A percentile compares a stretch with the other conserved stretches of the same genome.
Conservation (phyloP, 306 rosid genomes). For the Sesbania bispinosa region DNA sequence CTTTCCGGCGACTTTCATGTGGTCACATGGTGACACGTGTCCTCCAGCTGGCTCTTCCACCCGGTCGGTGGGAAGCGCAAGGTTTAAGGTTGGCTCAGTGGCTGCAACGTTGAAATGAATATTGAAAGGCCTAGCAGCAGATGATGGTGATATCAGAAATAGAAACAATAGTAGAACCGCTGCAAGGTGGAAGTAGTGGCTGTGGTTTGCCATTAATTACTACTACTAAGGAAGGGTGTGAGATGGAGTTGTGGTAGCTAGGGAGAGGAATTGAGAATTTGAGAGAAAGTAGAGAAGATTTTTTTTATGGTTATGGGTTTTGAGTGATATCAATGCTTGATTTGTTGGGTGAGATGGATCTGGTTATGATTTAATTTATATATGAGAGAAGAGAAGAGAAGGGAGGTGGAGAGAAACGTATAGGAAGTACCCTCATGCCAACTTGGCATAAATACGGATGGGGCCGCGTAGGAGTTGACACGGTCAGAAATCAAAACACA, state of each 20-base stretch:
- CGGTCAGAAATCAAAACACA: conserved; percentile 27
- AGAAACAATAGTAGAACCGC: not conserved
- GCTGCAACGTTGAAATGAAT: not conserved
- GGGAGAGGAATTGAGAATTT: not conserved
- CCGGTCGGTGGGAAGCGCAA: conserved; percentile 29
- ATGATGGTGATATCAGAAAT: conserved; percentile 13
- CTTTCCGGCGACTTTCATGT: conserved; percentile 1
- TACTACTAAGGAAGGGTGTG: not conserved
- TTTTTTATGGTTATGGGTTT: no score
- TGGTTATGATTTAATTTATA: not conserved
- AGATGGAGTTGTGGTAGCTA: not conserved
- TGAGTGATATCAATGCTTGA: not conserved
- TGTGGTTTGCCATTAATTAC: conserved; percentile 23
- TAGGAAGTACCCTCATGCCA: not conserved
- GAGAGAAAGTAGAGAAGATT: not conserved
- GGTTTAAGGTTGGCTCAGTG: conserved; percentile 1
- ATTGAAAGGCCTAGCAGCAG: conserved; percentile 35
- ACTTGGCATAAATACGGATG: no score
- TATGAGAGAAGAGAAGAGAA: no score
- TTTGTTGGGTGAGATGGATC: not conserved
- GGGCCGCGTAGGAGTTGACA: conserved; percentile 22
- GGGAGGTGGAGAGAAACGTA: not conserved
- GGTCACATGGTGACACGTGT: conserved; percentile 2
- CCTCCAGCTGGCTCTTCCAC: not conserved
- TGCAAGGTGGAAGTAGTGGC: not conserved